These are phyloP conservation scores for Tolypocladium inflatum DNA, from an alignment of 2,329 filamentous ascomycete species.

Conservation along the genomic window DNA sequence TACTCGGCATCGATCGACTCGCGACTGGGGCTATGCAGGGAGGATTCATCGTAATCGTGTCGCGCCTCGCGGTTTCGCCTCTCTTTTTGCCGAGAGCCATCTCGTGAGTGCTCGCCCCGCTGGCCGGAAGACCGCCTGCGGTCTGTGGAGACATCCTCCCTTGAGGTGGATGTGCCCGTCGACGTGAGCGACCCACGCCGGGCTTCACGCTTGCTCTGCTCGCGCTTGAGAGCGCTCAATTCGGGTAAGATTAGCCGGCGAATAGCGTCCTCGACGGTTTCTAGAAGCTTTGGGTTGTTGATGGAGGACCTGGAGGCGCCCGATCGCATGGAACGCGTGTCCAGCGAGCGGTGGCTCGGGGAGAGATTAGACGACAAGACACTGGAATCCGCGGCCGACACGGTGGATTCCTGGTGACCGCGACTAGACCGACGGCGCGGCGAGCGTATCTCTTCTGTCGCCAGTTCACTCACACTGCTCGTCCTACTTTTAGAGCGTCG, in stretches of 20 bases:
- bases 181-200: constrained; percentile 56
- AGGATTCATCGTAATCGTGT: constrained; percentile 42
- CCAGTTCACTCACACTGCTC: constrained; percentile 38
- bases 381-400: constrained; percentile 46
- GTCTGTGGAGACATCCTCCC: constrained; percentile 48
- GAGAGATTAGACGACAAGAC: constrained; percentile 43
- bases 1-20: constrained; percentile 33
- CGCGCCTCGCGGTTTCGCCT: constrained; percentile 43
- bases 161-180: constrained; percentile 43
- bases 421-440: constrained; percentile 41
- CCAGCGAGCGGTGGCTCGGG: constrained; percentile 45
- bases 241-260: constrained; percentile 84
- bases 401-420: constrained; percentile 40
- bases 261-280: constrained; percentile 90
- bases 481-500: constrained; percentile 37
- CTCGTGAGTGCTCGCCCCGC: constrained; percentile 40
- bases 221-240: constrained; percentile 81
- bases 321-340: constrained; percentile 43
- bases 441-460: constrained; percentile 34
- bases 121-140: constrained; percentile 53
- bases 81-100: constrained; percentile 36
- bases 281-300: constrained; percentile 83
- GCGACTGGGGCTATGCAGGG: constrained; percentile 36
- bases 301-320: constrained; percentile 60
- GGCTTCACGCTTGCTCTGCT: constrained; percentile 70